Evolutionary conservation across 208 protist genomes (phyloP).

Genomic region (Endotrypanum monterogeii): DNA sequence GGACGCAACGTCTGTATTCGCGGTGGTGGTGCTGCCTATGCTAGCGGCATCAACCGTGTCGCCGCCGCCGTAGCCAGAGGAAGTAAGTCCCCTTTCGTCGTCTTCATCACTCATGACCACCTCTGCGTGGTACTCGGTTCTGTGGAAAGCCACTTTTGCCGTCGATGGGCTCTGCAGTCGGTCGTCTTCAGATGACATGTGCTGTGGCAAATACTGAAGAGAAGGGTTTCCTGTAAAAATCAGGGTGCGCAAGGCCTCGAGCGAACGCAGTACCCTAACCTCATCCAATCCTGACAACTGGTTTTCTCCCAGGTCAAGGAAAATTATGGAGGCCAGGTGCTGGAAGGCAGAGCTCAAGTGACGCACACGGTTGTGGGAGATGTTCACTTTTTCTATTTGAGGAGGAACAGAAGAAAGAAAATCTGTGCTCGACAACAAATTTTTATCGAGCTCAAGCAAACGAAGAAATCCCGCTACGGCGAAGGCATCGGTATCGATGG

Average conservation of each 20-base stretch:
- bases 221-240: constrained; percentile 44
- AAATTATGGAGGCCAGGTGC: constrained; percentile 32
- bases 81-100: not conserved
- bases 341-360: constrained; percentile 42
- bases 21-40: not conserved
- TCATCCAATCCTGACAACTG: constrained; percentile 19
- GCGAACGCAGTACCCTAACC: constrained; percentile 15
- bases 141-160: not conserved
- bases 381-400: constrained; percentile 57
- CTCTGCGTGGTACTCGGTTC: constrained; percentile 33
- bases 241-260: constrained; percentile 40
- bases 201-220: constrained; percentile 2
- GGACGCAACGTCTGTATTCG: not conserved
- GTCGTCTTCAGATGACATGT: not conserved
- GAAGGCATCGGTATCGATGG: constrained; percentile 47
- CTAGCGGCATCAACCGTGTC: not conserved
- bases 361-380: constrained; percentile 58
- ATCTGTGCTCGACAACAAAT: constrained; percentile 38
- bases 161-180: not conserved
- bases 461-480: constrained; percentile 42
- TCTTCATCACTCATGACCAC: constrained; percentile 39
- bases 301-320: constrained; percentile 22
- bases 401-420: constrained; percentile 52
- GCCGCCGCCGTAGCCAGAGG: not conserved
- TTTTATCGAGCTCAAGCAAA: constrained; percentile 59